phyloP scores from a whole-genome alignment of 306 rosid genomes.

The Citrullus colocynthis region DNA sequence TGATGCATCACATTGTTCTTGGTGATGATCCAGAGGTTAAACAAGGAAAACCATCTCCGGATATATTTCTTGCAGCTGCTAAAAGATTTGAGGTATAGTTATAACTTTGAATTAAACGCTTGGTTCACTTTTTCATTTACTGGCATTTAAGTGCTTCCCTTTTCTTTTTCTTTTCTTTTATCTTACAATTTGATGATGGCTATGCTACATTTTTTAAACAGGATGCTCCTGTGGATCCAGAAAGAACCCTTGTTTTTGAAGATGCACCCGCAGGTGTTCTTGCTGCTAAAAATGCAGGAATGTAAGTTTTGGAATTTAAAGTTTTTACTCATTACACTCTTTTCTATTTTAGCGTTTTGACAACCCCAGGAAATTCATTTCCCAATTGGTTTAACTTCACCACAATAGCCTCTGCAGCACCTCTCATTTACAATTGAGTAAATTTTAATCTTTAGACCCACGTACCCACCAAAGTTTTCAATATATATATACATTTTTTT shows the following conservation, averaged over 20 bases:
- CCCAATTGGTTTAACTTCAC: background rate
- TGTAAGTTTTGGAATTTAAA: slow-evolving; percentile 43
- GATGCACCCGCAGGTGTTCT: slow-evolving; percentile 95
- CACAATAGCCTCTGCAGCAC: background rate
- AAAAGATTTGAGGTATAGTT: slow-evolving; percentile 79
- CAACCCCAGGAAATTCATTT: background rate
- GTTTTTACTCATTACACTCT: background rate
- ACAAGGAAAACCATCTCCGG: slow-evolving; percentile 92
- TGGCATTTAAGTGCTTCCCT: background rate
- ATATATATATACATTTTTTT: too few relatives aligned
- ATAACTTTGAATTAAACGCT: background rate
- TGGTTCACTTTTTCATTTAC: background rate
- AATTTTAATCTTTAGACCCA: background rate
- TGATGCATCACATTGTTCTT: slow-evolving; percentile 84
- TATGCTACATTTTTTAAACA: slow-evolving; percentile 19
- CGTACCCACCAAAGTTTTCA: background rate
- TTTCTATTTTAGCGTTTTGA: background rate
- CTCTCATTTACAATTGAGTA: background rate
- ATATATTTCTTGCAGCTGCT: slow-evolving; percentile 77
- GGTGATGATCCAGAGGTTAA: slow-evolving; percentile 97
- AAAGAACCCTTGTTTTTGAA: slow-evolving; percentile 67
- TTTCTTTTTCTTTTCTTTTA: background rate
- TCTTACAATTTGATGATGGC: slow-evolving; percentile 4
- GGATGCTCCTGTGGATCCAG: slow-evolving; percentile 60
- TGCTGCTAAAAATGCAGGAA: slow-evolving; percentile 85